Evolutionary conservation across 2,329 filamentous ascomycete genomes (phyloP).

Genomic region (Cadophora sp.): DNA sequence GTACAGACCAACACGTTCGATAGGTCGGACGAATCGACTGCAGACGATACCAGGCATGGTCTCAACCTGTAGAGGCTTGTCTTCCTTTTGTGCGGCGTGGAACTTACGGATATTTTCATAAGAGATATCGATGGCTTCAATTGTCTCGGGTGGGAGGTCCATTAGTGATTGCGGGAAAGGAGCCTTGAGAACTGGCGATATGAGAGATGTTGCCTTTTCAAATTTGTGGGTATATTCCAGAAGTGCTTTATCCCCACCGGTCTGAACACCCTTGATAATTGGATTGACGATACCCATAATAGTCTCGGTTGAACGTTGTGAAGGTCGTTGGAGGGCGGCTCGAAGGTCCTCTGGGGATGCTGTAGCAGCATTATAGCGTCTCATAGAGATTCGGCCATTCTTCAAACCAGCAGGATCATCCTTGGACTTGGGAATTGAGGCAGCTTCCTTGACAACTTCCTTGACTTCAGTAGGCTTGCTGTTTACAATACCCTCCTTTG

Average conservation of each 20-base stretch:
- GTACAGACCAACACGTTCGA: constrained; percentile 95
- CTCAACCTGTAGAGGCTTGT: constrained; percentile 83
- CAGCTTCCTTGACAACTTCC: constrained; percentile 53
- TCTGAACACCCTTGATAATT: constrained; percentile 87
- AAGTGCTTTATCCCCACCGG: constrained; percentile 84
- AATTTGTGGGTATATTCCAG: constrained; percentile 97
- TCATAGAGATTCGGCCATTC: constrained; percentile 78
- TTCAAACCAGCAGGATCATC: constrained; percentile 57
- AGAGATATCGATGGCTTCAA: constrained; percentile 89
- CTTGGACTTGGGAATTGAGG: constrained; percentile 57
- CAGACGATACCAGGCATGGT: constrained; percentile 98
- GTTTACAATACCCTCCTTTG: constrained; percentile 73
- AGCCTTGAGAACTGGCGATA: constrained; percentile 85
- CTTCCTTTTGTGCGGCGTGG: constrained; percentile 88
- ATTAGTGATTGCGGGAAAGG: constrained; percentile 88
- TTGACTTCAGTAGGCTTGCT: constrained; percentile 42
- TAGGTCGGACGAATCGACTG: constrained; percentile 89
- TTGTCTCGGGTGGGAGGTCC: constrained; percentile 83
- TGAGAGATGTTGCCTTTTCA: constrained; percentile 91
- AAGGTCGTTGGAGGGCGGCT: constrained; percentile 83
- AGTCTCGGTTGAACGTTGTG: constrained; percentile 91
- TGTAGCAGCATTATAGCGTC: constrained; percentile 72
- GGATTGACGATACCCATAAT: constrained; percentile 91
- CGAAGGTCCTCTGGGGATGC: constrained; percentile 70
- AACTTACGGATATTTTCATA: constrained; percentile 96